Evolutionary conservation across 441 rosid genomes (phyloP), one percentile per base, ranked within the genome.

Genomic region (Flueggea neowawraea): DNA sequence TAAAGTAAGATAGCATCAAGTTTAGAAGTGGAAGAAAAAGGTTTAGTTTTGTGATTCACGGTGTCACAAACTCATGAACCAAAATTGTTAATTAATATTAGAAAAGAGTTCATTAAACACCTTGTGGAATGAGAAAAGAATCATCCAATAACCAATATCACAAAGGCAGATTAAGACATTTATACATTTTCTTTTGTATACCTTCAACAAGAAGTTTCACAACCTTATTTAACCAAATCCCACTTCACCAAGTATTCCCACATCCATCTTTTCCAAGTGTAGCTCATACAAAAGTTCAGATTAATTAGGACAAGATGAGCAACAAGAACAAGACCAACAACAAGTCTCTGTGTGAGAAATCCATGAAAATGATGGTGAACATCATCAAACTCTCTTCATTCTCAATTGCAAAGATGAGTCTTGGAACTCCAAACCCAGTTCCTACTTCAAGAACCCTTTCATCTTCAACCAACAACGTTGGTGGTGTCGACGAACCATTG

Each of bases 401-500:
- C 62, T 84, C 83, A 9, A 68, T 87, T 48, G 80, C 90, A 59
- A 70, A 77, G 61, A 68, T 60, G 71, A 76, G 79, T 71, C 82
- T 81, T 17, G 91, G 91, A 32, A 53, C 65, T 41, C 50, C 65
- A 5, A 36, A 36, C 58, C 47, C 83, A 57, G 16, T 65, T 41
- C 50, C 71, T 28, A 16, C 60, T 62, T 22, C 57, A 65, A 68
- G 60, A 63, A 63, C 16, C 52, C 47, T 62, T 14, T 32, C 57
- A 14, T 53, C 64, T 7, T 16, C 9, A 22, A 22, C 28, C 28
- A 22, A 22, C 47, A n/a, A 74, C n/a, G 65, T 12, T 13, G 6
- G 16, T 41, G 65, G 50, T 43, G 64, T 56, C 12, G 39, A 62
- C 4, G 49, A 61, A 62, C 59, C 64, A 4, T 58, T 61, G 57